These are phyloP conservation scores for Stereum hirsutum DNA, from an alignment of 1,284 basidiomycete species.

Conservation along the genomic window DNA sequence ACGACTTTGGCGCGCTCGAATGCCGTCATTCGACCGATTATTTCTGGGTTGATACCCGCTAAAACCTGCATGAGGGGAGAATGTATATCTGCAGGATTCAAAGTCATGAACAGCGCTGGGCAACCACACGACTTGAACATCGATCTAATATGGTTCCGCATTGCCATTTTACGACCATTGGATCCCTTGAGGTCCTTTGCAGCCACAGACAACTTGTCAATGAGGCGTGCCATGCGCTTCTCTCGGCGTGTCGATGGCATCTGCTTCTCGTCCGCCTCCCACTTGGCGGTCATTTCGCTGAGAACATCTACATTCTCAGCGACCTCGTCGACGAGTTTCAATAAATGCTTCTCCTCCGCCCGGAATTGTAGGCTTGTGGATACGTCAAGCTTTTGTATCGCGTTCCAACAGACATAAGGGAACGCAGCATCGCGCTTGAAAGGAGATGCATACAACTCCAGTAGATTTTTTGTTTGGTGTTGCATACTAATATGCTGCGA, in stretches of 20 bases:
- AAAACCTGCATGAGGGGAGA: slow-evolving; percentile 10
- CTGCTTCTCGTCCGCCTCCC: background rate
- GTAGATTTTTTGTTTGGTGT: background rate
- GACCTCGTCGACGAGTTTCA: background rate
- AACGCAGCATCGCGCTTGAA: slow-evolving; percentile 1
- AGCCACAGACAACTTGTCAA: slow-evolving; percentile 2
- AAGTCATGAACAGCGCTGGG: slow-evolving; percentile 17
- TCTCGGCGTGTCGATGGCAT: background rate
- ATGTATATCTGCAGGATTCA: slow-evolving; percentile 17
- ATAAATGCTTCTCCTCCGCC: background rate
- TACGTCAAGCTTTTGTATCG: slow-evolving; percentile 1
- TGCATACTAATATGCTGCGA: background rate
- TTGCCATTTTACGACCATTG: background rate
- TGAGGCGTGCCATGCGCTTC: background rate
- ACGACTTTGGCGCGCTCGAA: slow-evolving; percentile 10
- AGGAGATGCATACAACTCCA: slow-evolving; percentile 1
- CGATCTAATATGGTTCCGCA: slow-evolving; percentile 9
- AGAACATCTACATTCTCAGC: background rate
- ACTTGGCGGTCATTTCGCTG: background rate
- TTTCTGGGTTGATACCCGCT: background rate
- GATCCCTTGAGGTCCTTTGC: slow-evolving; percentile 1
- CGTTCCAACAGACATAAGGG: slow-evolving; percentile 3
- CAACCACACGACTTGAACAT: slow-evolving; percentile 13
- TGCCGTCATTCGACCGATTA: background rate
- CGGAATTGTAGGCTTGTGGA: background rate